Base-by-base conservation (phyloP, 2,329 filamentous ascomycete species). In the Aureobasidium sp. region DNA sequence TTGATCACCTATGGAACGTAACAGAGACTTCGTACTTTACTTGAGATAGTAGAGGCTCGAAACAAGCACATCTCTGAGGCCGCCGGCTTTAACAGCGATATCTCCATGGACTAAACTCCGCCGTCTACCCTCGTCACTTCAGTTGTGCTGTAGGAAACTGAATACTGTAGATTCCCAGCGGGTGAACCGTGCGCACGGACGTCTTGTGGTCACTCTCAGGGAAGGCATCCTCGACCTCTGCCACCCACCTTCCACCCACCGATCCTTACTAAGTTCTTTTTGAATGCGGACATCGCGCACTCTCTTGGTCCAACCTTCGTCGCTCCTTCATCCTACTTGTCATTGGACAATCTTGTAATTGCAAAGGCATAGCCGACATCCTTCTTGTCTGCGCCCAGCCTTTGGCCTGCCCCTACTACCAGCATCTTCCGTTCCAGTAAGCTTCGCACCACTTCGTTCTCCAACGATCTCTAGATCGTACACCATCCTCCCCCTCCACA, bases 1-100 rank as follows among this genome's bases (percentile, higher is more conserved):
- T 85, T 65, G 80, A 84, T 66, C 73, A 74, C 63, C 64, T 70
- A n/a, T 85, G 83, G 83, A 70, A 77, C 48, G 74, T 83, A 48
- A 79, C 79, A 44, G 64, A 72, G 41, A 76, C 73, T 29, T 82
- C 81, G 25, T 80, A 79, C 66, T 68, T 80, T 56, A 62, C 65
- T 7, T 69, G 53, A 66, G 53, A 7, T 42, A 34, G 45, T 55
- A 44, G 39, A 57, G 39, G 39, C 27, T 22, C 15, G 39, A 36
- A 17, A 36, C 39, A 34, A 57, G 27, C 17, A 7, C 20, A 20
- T 42, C 17, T 25, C 52, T 44, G 22, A 36, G 11, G 4, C 27
- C 12, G 29, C 9, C 53, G 39, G 53, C 39, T 17, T 45, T 29
- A 45, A 57, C 17, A 20, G 3, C n/a, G 29, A 31, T 57, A 45